phyloP scores from a whole-genome alignment of 495 filamentous ascomycete species.

The Penicillium bialowiezense region DNA sequence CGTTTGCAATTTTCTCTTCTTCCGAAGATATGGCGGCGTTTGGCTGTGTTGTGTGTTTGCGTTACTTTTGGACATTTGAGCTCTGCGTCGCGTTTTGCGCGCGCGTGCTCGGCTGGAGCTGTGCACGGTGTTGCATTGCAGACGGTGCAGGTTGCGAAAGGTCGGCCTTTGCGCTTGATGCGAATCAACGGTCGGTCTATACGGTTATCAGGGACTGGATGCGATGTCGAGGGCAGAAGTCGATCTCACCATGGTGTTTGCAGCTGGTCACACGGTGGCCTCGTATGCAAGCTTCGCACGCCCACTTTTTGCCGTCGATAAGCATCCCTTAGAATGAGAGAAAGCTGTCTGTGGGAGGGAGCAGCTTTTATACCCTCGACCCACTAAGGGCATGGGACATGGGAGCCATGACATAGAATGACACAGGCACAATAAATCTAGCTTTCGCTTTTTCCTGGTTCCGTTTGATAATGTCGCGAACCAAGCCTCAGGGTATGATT shows the following conservation, averaged over 20 bases:
- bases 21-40: conserved; percentile 20
- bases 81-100: conserved; percentile 92
- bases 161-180: conserved; percentile 96
- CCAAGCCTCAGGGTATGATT: conserved; percentile 10
- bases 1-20: conserved; percentile 23
- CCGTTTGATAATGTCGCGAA: conserved; percentile 7
- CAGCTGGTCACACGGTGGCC: conserved; percentile 75
- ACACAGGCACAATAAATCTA: background rate
- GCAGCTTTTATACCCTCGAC: conserved; percentile 15
- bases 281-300: conserved; percentile 89
- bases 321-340: conserved; percentile 56
- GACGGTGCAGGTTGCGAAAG: conserved; percentile 93
- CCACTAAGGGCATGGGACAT: conserved; percentile 3
- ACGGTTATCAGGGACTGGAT: no score
- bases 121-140: conserved; percentile 89
- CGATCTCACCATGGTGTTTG: conserved; percentile 50
- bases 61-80: conserved; percentile 50
- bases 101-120: conserved; percentile 83
- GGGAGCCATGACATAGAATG: conserved; percentile 19
- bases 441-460: background rate
- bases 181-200: conserved; percentile 88
- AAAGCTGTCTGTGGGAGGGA: conserved; percentile 3
- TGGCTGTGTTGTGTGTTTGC: conserved; percentile 28
- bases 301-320: conserved; percentile 85
- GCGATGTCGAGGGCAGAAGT: no score